Conservation (phyloP, 495 filamentous ascomycete genomes). For the Oleoguttula mirabilis region DNA sequence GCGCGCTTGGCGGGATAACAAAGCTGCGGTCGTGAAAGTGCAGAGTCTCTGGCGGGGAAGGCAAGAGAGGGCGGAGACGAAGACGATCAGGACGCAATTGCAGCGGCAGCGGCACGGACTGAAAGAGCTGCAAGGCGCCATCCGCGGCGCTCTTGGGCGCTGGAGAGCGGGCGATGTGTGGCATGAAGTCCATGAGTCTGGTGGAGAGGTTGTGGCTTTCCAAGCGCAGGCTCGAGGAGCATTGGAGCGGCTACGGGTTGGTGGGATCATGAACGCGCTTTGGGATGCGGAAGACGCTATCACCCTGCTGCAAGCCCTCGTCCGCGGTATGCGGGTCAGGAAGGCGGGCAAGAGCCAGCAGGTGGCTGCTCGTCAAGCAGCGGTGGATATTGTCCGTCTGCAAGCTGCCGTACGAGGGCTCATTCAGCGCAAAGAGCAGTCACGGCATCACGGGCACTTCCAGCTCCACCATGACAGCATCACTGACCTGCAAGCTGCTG, state of each 20-base stretch:
- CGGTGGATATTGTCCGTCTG: slow-evolving; percentile 28
- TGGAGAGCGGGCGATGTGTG: slow-evolving; percentile 28
- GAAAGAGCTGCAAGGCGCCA: slow-evolving; percentile 41
- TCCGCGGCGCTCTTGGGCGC: slow-evolving; percentile 29
- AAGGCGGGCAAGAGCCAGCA: neutral
- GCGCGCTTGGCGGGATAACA: slow-evolving; percentile 56
- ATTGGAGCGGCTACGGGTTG: slow-evolving; percentile 39
- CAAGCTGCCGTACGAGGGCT: slow-evolving; percentile 38
- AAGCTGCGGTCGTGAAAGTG: slow-evolving; percentile 60
- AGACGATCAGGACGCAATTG: slow-evolving; percentile 49
- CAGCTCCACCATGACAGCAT: slow-evolving; percentile 9
- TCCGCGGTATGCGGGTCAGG: slow-evolving; percentile 35
- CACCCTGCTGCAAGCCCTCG: slow-evolving; percentile 57
- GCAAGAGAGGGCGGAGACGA: slow-evolving; percentile 58
- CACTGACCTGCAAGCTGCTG: slow-evolving; percentile 16
- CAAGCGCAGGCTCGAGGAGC: slow-evolving; percentile 55
- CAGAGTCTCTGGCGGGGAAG: slow-evolving; percentile 73
- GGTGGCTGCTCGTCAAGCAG: slow-evolving; percentile 1
- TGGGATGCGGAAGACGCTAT: slow-evolving; percentile 40
- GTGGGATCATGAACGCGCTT: slow-evolving; percentile 37
- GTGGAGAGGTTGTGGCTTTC: slow-evolving; percentile 44
- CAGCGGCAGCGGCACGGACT: slow-evolving; percentile 46
- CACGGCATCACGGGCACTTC: slow-evolving; percentile 13
- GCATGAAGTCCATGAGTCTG: slow-evolving; percentile 31
- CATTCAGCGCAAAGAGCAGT: slow-evolving; percentile 18